These are phyloP conservation scores for Erodium maritimum DNA, from an alignment of 345 rosid species.

Conservation along the genomic window DNA sequence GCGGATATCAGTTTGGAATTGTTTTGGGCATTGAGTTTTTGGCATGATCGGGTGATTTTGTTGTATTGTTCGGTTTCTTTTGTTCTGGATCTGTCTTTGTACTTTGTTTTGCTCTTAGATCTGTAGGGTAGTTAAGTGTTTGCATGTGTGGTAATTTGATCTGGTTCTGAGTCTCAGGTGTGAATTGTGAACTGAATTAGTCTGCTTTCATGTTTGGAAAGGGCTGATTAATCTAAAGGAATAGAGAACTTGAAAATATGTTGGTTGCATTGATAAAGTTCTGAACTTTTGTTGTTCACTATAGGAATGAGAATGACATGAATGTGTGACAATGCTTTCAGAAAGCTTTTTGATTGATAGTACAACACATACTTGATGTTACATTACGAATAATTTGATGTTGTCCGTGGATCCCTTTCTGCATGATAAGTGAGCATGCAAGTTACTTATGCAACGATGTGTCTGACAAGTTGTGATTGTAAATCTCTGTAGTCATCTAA, in stretches of 20 bases:
- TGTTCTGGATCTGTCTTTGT: conserved; percentile 11
- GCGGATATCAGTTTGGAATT: too few species aligned
- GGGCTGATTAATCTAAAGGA: not conserved
- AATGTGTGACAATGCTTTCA: not conserved
- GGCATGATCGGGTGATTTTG: not conserved
- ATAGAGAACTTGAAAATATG: not conserved
- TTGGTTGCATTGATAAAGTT: not conserved
- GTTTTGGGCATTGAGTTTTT: not conserved
- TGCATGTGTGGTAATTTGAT: not conserved
- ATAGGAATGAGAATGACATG: not conserved
- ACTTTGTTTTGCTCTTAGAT: not conserved
- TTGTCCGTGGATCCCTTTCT: too few species aligned
- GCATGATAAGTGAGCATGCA: not conserved
- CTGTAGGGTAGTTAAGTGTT: too few species aligned
- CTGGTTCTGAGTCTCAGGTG: not conserved
- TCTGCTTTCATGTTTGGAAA: not conserved
- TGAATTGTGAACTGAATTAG: not conserved
- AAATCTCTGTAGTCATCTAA: not conserved
- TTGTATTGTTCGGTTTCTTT: conserved; percentile 11
- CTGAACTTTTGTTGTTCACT: not conserved
- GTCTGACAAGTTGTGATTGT: not conserved
- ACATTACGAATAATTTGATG: too few species aligned
- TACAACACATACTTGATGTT: not conserved
- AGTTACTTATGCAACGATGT: not conserved
- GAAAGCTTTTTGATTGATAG: not conserved